Base-by-base conservation (phyloP, 1,139 yeast species). In the Sugiyamaella pinicola region DNA sequence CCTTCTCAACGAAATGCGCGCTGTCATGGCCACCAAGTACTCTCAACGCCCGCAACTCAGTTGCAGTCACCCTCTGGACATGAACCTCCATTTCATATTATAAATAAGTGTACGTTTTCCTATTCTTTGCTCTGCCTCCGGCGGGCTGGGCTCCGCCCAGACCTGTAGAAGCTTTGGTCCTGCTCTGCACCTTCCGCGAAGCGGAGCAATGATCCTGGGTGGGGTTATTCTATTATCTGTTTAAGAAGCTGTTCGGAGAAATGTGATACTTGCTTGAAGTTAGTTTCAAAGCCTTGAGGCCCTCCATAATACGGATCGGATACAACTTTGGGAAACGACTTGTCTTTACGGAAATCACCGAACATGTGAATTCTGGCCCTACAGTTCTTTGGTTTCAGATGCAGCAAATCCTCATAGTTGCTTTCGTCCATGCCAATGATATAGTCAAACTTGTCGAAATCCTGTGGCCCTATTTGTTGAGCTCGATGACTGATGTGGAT, bases 221-320 rank as follows among this genome's bases (percentile, higher is more conserved):
- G n/a, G n/a, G n/a, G n/a, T 13, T 35, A 35, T 35, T 45, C 39
- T 13, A 52, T 21, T 6, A 52, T 43, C n/a, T 42, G 49, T 28
- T 59, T 52, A 10, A 61, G 42, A 24, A 61, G 56, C n/a, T 55
- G 61, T 24, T 59, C 54, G 4, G 64, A 81, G 65, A 91, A 91
- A 64, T 87, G 91, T 13, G 73, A 65, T 52, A 90, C 76, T 66
- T 91, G 98, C 55, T 78, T 65, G 66, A 83, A 90, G 68, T 87
- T 89, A 57, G 74, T 77, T 67, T 87, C 95, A 66, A 91, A 91
- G 2, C 96, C 96, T 59, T 81, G 78, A 28, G 72, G 73, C 0
- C 95, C 96, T 2, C 97, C 97, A 63, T 90, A 91, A 70, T 91
- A 91, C 0, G 98, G 98, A 68, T 91, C 97, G 51, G 82, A 87